A percentile compares a stretch with the other conserved stretches of the same genome.
phyloP scores from a whole-genome alignment of 805 yeast genomes.

The Candida arabinofermentans region DNA sequence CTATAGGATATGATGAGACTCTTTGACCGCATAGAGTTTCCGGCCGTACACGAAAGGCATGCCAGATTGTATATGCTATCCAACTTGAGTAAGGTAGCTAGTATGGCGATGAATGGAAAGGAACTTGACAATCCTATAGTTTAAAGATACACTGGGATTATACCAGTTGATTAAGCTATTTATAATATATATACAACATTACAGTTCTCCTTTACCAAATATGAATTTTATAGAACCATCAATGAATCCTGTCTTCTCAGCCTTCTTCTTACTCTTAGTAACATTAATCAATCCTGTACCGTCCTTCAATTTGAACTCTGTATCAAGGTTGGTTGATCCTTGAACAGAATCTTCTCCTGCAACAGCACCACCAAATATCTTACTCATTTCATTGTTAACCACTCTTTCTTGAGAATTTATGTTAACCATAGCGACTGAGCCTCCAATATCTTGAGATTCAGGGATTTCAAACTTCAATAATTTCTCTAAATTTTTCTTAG shows the following conservation, averaged over 20 bases:
- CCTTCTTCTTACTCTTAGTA: conserved; percentile 11
- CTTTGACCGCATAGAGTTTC: too few species aligned
- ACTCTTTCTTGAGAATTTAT: conserved; percentile 8
- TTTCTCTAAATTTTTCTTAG: conserved; percentile 56
- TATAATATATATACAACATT: neutral
- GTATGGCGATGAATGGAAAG: too few species aligned
- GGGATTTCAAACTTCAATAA: conserved; percentile 43
- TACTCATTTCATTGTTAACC: conserved; percentile 12
- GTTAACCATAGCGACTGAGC: conserved; percentile 21
- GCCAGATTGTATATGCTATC: too few species aligned
- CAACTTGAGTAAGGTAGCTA: too few species aligned
- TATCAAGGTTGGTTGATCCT: conserved; percentile 9
- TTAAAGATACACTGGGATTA: neutral
- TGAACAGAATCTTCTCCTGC: conserved; percentile 7
- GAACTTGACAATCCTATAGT: too few species aligned
- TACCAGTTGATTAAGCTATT: neutral
- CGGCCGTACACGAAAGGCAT: too few species aligned
- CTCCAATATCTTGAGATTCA: conserved; percentile 47
- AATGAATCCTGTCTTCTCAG: conserved; percentile 10
- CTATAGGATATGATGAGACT: too few species aligned
- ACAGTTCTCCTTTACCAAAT: conserved; percentile 20
- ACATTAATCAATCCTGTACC: conserved; percentile 39
- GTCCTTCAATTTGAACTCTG: conserved; percentile 34
- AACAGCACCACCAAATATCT: conserved; percentile 6
- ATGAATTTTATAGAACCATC: conserved; percentile 14